phyloP scores from a whole-genome alignment of 78 protist genomes.

The Trichosphaerium sp. region DNA sequence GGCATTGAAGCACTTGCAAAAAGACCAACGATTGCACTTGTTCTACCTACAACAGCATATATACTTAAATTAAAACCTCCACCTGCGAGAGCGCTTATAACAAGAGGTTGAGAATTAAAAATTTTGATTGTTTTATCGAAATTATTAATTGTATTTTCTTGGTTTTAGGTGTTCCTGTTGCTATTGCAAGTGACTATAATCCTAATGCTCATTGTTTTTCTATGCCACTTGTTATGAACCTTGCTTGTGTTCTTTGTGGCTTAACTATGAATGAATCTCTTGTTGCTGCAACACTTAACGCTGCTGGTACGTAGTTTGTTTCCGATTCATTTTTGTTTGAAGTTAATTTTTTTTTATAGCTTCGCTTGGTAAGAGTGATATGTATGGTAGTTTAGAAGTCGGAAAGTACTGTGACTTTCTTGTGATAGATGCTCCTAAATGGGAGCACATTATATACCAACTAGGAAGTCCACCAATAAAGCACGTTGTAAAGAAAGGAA shows the following conservation, averaged over 20 bases:
- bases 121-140: background rate
- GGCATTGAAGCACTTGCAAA: constrained; percentile 69
- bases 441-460: constrained; percentile 81
- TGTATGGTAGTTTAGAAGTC: constrained; percentile 64
- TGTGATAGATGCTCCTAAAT: constrained; percentile 31
- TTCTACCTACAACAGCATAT: constrained; percentile 76
- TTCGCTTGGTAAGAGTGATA: constrained; percentile 15
- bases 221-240: constrained; percentile 77
- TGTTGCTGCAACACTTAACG: constrained; percentile 72
- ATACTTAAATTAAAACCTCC: constrained; percentile 56
- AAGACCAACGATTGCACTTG: constrained; percentile 44
- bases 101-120: background rate
- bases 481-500: constrained; percentile 58
- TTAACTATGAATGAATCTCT: constrained; percentile 69
- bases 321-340: background rate
- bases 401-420: constrained; percentile 66
- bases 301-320: constrained; percentile 39
- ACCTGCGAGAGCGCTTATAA: constrained; percentile 63
- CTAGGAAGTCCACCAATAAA: constrained; percentile 63
- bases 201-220: constrained; percentile 80
- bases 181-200: constrained; percentile 67
- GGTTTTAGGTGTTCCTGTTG: constrained; percentile 53
- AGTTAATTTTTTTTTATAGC: constrained; percentile 7
- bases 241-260: constrained; percentile 64
- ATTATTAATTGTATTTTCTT: background rate